phyloP scores from a whole-genome alignment of 805 yeast species.

The Candida glaebosa region DNA sequence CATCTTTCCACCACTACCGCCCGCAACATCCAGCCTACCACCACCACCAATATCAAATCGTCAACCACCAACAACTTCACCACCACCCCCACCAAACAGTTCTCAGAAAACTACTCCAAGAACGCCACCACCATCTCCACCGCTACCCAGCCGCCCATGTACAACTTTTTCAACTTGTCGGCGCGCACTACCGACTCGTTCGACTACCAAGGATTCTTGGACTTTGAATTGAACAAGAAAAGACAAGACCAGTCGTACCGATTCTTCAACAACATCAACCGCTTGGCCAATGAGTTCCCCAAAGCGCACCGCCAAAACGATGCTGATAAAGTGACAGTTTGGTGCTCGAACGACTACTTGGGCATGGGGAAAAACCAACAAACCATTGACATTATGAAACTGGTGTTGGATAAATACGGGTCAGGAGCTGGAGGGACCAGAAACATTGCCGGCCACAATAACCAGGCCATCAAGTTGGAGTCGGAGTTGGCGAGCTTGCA shows the following conservation, averaged over 20 bases:
- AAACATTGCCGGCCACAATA: conserved; percentile 96
- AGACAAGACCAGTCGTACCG: conserved; percentile 90
- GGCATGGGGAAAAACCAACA: conserved; percentile 86
- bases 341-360: conserved; percentile 98
- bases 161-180: conserved; percentile 28
- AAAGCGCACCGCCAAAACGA: conserved; percentile 77
- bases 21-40: background rate
- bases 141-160: conserved; percentile 31
- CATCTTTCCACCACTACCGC: background rate
- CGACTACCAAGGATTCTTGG: conserved; percentile 71
- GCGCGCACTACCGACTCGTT: conserved; percentile 49
- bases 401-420: conserved; percentile 83
- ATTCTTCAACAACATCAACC: conserved; percentile 93
- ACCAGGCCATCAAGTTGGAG: conserved; percentile 84
- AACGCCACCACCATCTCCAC: conserved; percentile 23
- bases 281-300: conserved; percentile 92
- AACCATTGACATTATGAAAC: conserved; percentile 73
- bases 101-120: background rate
- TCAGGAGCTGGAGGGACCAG: conserved; percentile 99
- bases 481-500: conserved; percentile 85
- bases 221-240: conserved; percentile 65
- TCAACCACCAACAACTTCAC: background rate
- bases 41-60: background rate
- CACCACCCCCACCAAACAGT: background rate
- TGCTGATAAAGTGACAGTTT: conserved; percentile 87